Evolutionary conservation across 2,329 filamentous ascomycete genomes (phyloP).

Genomic region (Trichoderma breve): DNA sequence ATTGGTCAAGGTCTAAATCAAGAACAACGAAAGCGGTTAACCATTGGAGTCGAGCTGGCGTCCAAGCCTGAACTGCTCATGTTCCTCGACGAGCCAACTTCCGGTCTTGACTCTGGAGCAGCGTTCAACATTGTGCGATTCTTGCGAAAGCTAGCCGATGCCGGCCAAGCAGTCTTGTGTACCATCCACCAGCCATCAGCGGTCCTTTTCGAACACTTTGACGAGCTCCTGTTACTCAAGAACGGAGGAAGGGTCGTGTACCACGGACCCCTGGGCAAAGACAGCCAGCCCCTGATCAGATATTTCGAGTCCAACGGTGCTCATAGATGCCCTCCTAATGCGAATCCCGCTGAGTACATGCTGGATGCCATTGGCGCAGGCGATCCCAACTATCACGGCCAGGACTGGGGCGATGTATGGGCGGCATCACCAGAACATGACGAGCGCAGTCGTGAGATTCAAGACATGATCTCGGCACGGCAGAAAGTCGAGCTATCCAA

Average conservation of each 20-base stretch:
- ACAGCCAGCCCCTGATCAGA: constrained; percentile 46
- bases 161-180: constrained; percentile 58
- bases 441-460: constrained; percentile 49
- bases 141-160: constrained; percentile 58
- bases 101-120: constrained; percentile 56
- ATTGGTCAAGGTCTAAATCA: constrained; percentile 59
- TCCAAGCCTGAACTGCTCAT: constrained; percentile 59
- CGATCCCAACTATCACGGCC: constrained; percentile 56
- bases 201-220: constrained; percentile 56
- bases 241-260: constrained; percentile 54
- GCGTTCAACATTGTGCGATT: constrained; percentile 63
- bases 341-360: constrained; percentile 56
- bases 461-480: constrained; percentile 48
- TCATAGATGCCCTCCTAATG: constrained; percentile 44
- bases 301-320: constrained; percentile 55
- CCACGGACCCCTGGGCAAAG: constrained; percentile 52
- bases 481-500: constrained; percentile 37
- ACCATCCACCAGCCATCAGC: constrained; percentile 61
- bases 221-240: constrained; percentile 54
- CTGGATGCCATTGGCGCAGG: constrained; percentile 60
- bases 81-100: constrained; percentile 63
- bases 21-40: constrained; percentile 57
- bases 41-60: constrained; percentile 56
- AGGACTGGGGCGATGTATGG: constrained; percentile 65
- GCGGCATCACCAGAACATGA: constrained; percentile 49